Evolutionary conservation across 2,329 filamentous ascomycete genomes (phyloP).

Genomic region (Monosporascus cannonballus): DNA sequence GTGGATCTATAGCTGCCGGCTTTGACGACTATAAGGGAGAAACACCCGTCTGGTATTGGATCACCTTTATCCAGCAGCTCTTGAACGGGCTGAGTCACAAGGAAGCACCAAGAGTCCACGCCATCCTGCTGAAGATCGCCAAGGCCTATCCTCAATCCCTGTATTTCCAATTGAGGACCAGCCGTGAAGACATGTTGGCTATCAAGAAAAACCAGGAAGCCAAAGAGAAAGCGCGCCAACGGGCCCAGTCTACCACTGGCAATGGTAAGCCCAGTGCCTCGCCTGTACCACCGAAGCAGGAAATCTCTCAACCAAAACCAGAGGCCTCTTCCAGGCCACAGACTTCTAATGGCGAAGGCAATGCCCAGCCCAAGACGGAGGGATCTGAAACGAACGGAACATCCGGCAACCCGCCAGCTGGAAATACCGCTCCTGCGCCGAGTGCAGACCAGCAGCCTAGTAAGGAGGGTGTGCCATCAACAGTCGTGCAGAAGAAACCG

Average conservation of each 20-base stretch:
- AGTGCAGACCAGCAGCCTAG: conserved; percentile 19
- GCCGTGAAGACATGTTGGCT: conserved; percentile 83
- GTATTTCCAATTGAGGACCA: conserved; percentile 92
- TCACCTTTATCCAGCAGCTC: conserved; percentile 95
- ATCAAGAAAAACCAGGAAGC: conserved; percentile 85
- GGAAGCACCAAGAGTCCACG: conserved; percentile 80
- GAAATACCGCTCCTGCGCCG: conserved; percentile 13
- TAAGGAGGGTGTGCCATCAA: conserved; percentile 22
- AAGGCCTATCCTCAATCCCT: conserved; percentile 93
- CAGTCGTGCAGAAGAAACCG: conserved; percentile 56
- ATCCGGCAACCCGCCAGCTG: conserved; percentile 14
- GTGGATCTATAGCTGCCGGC: conserved; percentile 73
- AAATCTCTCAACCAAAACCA: conserved; percentile 38
- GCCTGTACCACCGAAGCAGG: conserved; percentile 48
- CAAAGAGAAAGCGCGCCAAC: conserved; percentile 57
- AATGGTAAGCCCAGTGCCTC: conserved; percentile 40
- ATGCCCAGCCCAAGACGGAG: conserved; percentile 39
- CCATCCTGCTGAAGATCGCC: conserved; percentile 85
- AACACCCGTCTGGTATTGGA: conserved; percentile 98
- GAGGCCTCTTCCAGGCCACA: conserved; percentile 39
- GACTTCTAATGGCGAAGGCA: conserved; percentile 43
- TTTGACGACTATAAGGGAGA: conserved; percentile 98
- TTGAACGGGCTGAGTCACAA: conserved; percentile 86
- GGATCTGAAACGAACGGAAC: conserved; percentile 27
- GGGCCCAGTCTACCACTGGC: conserved; percentile 38